Base-by-base conservation (phyloP, 345 rosid genomes). In the Aurinia saxatilis region DNA sequence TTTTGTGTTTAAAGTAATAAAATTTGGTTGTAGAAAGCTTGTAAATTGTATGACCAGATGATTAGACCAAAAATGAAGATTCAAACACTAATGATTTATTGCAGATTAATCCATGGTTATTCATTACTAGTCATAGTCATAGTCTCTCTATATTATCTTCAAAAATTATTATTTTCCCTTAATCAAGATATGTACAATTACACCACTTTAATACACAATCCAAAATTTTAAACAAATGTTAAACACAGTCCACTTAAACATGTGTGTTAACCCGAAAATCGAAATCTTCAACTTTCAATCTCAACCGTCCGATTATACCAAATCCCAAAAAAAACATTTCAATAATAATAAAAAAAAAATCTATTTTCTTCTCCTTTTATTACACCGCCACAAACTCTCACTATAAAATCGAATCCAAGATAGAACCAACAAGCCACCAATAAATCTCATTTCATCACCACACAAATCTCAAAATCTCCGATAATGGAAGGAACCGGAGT, bases 401-500 rank as follows among this genome's bases (percentile, higher is more conserved):
- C 62, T 71, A 64, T 71, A 71, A 71, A 71, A 39, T 15, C 39
- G 53, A 27, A 55, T 17, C 48, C 38, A 49, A 71, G 73, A 67
- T 73, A 73, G 63, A n/a, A 73, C 38, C 45, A 64, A 73, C 36
- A 60, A 53, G 49, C 50, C 66, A 45, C 64, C 58, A 66, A 12
- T 25, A 11, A 30, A 38, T 52, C 39, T 36, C 18, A n/a, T 42
- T 50, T 45, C 68, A 23, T 45, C 63, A 63, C 47, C 18, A 6
- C 4, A 27, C 5, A 23, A 5, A 23, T n/a, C n/a, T n/a, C n/a
- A 23, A 23, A 36, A 27, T 10, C 25, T 44, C 47, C 57, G 64
- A 48, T 34, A 27, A 87, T 87, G 91, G 87, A 79, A 49, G 91
- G 83, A 62, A 78, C 81, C n/a, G 85, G 89, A 27, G 91, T 85